A percentile compares a stretch with the other conserved stretches of the same genome.
Conservation (phyloP, 768 basidiomycete genomes). For the Boletus fagicola region DNA sequence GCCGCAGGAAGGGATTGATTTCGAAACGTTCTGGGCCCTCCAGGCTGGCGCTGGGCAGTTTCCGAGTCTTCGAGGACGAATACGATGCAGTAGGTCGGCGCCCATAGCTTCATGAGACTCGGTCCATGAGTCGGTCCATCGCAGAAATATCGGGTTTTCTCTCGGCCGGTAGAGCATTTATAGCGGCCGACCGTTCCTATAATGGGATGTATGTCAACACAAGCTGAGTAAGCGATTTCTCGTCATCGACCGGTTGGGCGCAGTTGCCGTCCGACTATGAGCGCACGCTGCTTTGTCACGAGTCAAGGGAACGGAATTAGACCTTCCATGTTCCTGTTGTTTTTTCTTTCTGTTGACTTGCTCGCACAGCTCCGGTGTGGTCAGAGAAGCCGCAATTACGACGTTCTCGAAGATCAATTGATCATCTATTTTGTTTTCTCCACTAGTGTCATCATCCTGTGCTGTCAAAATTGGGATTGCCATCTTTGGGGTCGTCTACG, state of each 20-base stretch:
- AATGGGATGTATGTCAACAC: not conserved
- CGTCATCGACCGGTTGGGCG: not conserved
- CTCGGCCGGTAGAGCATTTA: not conserved
- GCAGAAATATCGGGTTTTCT: not conserved
- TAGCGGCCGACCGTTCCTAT: too few species aligned
- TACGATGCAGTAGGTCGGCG: too few species aligned
- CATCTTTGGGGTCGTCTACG: too few species aligned
- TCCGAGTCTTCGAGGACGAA: too few species aligned
- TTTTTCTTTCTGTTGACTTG: too few species aligned
- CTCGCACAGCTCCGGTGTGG: too few species aligned
- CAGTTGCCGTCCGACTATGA: not conserved
- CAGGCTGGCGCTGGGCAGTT: too few species aligned
- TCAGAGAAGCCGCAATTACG: not conserved
- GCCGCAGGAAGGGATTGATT: too few species aligned
- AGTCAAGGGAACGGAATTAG: not conserved
- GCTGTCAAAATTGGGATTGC: not conserved
- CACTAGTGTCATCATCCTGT: not conserved
- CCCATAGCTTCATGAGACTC: too few species aligned
- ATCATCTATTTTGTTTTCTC: not conserved
- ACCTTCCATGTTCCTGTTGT: too few species aligned
- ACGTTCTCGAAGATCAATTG: not conserved
- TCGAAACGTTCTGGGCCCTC: too few species aligned
- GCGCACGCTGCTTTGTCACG: not conserved
- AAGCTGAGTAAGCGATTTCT: not conserved
- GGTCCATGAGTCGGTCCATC: not conserved